Conservation (phyloP, 2,329 filamentous ascomycete genomes). For the Septoria linicola region DNA sequence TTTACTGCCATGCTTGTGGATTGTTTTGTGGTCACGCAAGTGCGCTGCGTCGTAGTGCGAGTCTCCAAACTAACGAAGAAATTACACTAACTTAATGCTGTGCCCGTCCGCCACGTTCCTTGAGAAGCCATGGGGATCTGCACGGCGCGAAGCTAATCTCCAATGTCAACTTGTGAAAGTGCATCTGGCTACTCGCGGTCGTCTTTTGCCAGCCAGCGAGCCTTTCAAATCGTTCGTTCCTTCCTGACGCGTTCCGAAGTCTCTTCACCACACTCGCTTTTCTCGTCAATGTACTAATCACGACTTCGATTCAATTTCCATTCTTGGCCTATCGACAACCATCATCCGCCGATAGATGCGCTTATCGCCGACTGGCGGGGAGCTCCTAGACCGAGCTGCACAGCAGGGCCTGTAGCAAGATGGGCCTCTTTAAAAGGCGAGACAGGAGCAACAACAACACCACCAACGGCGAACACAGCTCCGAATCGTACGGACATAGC, state of each 20-base stretch:
- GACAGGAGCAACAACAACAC: constrained; percentile 36
- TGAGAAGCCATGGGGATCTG: too few relatives aligned
- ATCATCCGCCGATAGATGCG: constrained; percentile 4
- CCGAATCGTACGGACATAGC: constrained; percentile 28
- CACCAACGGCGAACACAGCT: constrained; percentile 24
- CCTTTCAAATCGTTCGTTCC: too few relatives aligned
- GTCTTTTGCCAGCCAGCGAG: too few relatives aligned
- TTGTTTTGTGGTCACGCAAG: too few relatives aligned
- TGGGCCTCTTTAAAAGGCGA: constrained; percentile 57
- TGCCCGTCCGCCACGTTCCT: too few relatives aligned
- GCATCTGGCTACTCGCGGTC: too few relatives aligned
- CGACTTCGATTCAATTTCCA: background rate
- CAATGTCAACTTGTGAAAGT: too few relatives aligned
- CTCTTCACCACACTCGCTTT: background rate
- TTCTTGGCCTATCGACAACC: constrained; percentile 6
- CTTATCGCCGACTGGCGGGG: constrained; percentile 13
- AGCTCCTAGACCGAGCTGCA: constrained; percentile 10
- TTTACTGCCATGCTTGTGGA: too few relatives aligned
- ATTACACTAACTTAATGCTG: too few relatives aligned
- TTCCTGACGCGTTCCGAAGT: background rate
- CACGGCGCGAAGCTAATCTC: too few relatives aligned
- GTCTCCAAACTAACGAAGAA: too few relatives aligned
- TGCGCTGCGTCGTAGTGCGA: too few relatives aligned
- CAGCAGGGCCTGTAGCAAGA: constrained; percentile 28
- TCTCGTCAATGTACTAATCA: background rate